These are phyloP conservation scores for Amphicarpaea edgeworthii DNA, from an alignment of 306 rosid species.

Conservation along the genomic window DNA sequence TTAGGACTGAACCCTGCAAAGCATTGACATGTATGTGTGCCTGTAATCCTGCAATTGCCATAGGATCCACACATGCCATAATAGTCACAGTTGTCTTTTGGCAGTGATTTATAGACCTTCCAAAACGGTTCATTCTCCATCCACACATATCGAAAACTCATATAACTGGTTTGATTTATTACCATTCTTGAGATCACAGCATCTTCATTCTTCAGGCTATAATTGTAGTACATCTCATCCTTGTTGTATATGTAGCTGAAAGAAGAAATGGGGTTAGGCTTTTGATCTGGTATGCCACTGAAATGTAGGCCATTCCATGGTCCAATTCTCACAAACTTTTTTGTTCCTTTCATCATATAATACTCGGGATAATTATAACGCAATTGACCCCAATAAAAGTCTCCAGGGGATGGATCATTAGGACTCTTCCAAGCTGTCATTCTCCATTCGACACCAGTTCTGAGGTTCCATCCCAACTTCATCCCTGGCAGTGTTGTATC, in stretches of 20 bases:
- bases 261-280: constrained; percentile 23
- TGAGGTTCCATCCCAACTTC: constrained; percentile 67
- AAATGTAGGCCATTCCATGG: constrained; percentile 49
- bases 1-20: constrained; percentile 47
- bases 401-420: constrained; percentile 57
- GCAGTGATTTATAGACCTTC: constrained; percentile 37
- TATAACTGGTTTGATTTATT: constrained; percentile 36
- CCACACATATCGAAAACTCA: constrained; percentile 27
- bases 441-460: constrained; percentile 42
- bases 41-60: constrained; percentile 39
- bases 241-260: constrained; percentile 20
- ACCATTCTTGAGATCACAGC: constrained; percentile 41
- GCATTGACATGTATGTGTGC: constrained; percentile 43
- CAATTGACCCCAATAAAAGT: constrained; percentile 34
- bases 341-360: constrained; percentile 41
- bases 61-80: constrained; percentile 54
- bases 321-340: constrained; percentile 35
- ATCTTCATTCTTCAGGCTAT: not conserved
- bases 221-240: constrained; percentile 36
- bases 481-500: constrained; percentile 60
- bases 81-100: constrained; percentile 41
- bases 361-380: constrained; percentile 42
- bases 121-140: constrained; percentile 23
- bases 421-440: constrained; percentile 60
- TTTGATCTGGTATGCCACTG: constrained; percentile 43